These are phyloP conservation scores for Ceratocystis albifundus DNA, from an alignment of 2,329 filamentous ascomycete genomes.

Conservation along the genomic window DNA sequence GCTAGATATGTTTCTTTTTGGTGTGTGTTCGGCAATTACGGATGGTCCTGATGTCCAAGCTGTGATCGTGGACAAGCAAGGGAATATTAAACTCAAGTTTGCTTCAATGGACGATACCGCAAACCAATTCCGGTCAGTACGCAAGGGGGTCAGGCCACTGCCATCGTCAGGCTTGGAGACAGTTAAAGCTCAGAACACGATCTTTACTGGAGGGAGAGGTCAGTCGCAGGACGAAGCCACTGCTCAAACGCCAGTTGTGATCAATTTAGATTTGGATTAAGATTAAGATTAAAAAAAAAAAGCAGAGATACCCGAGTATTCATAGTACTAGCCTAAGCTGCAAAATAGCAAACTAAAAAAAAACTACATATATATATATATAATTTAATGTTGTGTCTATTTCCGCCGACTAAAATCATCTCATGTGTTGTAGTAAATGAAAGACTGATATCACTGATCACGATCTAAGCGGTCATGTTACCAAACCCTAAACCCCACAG, in stretches of 20 bases:
- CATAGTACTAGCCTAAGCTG: not conserved
- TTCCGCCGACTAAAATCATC: not conserved
- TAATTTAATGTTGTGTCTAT: not conserved
- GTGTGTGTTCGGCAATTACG: not conserved
- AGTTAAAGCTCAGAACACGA: not conserved
- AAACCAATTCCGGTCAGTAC: not conserved
- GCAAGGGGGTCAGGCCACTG: not conserved
- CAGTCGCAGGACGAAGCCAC: not conserved
- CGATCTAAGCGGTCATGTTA: too few relatives aligned
- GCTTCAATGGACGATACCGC: not conserved
- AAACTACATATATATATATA: too few relatives aligned
- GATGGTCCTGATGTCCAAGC: not conserved
- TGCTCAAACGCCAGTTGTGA: not conserved
- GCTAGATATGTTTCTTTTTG: constrained; percentile 3
- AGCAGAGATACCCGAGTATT: not conserved
- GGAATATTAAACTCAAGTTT: not conserved
- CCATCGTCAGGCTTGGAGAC: too few relatives aligned
- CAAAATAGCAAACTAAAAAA: not conserved
- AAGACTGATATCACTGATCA: too few relatives aligned
- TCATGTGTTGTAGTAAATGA: not conserved
- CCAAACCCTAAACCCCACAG: too few relatives aligned
- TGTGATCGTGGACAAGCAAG: constrained; percentile 6
- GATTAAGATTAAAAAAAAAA: not conserved
- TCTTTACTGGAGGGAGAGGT: not conserved
- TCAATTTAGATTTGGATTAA: not conserved